Evolutionary conservation across 148 eudicot species (phyloP).

Genomic region (Chenopodium suecicum): DNA sequence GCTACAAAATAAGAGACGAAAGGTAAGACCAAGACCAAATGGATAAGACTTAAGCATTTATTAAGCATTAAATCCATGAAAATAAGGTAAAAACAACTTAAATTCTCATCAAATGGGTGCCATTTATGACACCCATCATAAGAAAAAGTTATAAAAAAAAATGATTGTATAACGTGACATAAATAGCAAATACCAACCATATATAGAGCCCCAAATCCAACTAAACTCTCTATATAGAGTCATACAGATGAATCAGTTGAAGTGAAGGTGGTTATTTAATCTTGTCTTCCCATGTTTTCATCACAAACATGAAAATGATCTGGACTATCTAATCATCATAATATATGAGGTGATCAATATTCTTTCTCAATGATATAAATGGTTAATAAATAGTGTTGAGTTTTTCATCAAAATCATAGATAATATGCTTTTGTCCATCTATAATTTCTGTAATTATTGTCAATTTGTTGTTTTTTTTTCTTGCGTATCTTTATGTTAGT

Average conservation of each 20-base stretch:
- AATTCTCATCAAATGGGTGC: too few species aligned
- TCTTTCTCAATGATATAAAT: neutral
- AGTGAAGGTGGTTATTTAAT: neutral
- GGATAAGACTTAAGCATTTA: too few species aligned
- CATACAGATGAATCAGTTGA: neutral
- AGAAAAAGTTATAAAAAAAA: too few species aligned
- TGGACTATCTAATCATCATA: neutral
- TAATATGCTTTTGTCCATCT: too few species aligned
- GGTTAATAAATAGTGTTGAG: too few species aligned
- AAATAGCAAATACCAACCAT: neutral
- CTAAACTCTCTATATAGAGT: neutral
- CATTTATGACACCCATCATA: too few species aligned
- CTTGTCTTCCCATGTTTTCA: neutral
- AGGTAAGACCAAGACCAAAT: too few species aligned
- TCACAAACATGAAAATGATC: neutral
- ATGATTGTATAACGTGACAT: too few species aligned
- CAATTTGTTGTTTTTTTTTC: neutral
- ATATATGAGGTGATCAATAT: neutral
- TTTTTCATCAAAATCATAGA: too few species aligned
- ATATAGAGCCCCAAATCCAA: conserved; percentile 1
- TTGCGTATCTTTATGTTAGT: neutral
- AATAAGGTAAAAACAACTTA: too few species aligned
- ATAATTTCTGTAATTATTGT: neutral
- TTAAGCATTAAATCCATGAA: too few species aligned
- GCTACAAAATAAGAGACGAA: too few species aligned